These are phyloP conservation scores for Talaromyces liani DNA, from an alignment of 495 filamentous ascomycete genomes.

Conservation along the genomic window DNA sequence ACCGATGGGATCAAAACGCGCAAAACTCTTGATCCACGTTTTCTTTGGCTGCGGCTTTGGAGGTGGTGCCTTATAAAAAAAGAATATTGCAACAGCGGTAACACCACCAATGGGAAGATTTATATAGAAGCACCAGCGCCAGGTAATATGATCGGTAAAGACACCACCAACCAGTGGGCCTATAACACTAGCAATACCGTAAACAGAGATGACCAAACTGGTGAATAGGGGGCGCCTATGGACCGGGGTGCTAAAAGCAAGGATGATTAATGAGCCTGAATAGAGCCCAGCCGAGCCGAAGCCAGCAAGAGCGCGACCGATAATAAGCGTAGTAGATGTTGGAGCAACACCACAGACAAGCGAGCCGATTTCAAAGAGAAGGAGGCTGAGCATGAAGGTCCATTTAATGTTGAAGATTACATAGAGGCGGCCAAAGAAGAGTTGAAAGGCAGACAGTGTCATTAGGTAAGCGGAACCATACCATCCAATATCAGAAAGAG, in stretches of 20 bases:
- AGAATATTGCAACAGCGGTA: no score
- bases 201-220: constrained; percentile 28
- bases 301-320: neutral
- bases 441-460: neutral
- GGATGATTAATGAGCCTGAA: neutral
- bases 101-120: constrained; percentile 44
- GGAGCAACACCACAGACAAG: neutral
- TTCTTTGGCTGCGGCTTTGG: no score
- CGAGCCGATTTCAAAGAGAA: neutral
- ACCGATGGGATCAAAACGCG: no score
- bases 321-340: neutral
- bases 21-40: no score
- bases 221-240: constrained; percentile 16
- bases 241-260: neutral
- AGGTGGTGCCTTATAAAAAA: no score
- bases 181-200: constrained; percentile 27
- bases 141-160: no score
- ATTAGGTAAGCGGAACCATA: neutral
- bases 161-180: constrained; percentile 43
- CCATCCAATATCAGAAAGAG: no score
- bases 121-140: constrained; percentile 52
- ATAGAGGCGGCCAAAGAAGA: neutral
- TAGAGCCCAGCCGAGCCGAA: neutral
- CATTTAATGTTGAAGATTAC: neutral
- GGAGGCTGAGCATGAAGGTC: neutral